Percentiles rank a stretch among this genome's conserved stretches.
These are phyloP conservation scores for Arabidopsis arenosa DNA, from an alignment of 345 rosid genomes.

Conservation along the genomic window DNA sequence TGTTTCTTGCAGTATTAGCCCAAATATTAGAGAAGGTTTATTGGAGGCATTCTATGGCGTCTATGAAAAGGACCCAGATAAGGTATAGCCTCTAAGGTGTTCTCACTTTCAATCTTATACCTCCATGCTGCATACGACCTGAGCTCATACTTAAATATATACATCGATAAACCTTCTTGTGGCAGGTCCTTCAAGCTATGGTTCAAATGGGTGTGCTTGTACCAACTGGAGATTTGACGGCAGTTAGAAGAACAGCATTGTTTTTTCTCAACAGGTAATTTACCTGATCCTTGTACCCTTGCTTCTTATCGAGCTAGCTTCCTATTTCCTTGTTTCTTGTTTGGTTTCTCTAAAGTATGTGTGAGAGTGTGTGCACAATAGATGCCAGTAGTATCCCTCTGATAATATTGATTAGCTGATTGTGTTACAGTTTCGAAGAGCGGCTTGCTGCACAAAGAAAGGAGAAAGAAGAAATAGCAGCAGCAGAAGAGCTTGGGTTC, in stretches of 20 bases:
- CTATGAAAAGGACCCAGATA: slow-evolving; percentile 95
- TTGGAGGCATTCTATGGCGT: slow-evolving; percentile 88
- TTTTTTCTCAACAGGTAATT: slow-evolving; percentile 94
- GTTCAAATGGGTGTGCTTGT: slow-evolving; percentile 99
- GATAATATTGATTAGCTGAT: slow-evolving; percentile 4
- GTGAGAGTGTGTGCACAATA: slow-evolving; percentile 2
- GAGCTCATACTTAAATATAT: slow-evolving; percentile 28
- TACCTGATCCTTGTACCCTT: slow-evolving; percentile 5
- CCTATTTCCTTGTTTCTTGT: not conserved
- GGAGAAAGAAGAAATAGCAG: slow-evolving; percentile 88
- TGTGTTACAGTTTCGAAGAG: slow-evolving; percentile 80
- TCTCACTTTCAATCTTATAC: slow-evolving; percentile 3
- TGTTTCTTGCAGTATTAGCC: slow-evolving; percentile 71
- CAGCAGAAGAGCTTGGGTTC: slow-evolving; percentile 77
- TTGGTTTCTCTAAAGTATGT: slow-evolving; percentile 5
- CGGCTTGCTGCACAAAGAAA: slow-evolving; percentile 90
- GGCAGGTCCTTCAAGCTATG: slow-evolving; percentile 84
- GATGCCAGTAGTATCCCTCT: not conserved
- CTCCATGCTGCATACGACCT: slow-evolving; percentile 15
- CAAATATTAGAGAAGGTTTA: slow-evolving; percentile 93
- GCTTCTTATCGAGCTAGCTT: not conserved
- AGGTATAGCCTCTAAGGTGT: slow-evolving; percentile 52
- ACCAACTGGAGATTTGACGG: slow-evolving; percentile 98
- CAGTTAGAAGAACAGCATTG: slow-evolving; percentile 90
- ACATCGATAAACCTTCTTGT: slow-evolving; percentile 20